Evolutionary conservation across 345 rosid genomes (phyloP), one percentile per base, ranked within the genome.

Genomic region (Hevea brasiliensis): DNA sequence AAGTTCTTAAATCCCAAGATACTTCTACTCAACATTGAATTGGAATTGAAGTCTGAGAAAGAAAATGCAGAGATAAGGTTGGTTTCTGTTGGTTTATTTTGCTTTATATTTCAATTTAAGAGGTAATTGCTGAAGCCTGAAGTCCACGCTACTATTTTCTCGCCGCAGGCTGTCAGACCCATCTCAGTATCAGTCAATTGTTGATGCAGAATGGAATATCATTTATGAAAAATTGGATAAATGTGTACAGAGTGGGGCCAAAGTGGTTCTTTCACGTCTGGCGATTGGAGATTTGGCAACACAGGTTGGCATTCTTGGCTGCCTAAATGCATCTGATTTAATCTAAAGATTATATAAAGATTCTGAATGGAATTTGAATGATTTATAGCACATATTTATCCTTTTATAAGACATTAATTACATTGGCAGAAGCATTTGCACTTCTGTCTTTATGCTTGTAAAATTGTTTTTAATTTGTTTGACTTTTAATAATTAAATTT

Each of bases 181-280:
- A 76, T 86, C 91, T 23, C 92, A 93, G 70, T 93, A 96, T 75
- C 99, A 96, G 78, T 96, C 99, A 72, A 96, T 96, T 79, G 99
- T 96, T 81, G 99, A 96, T 85, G 99, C 99, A 15, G 99, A 96
- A 72, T 96, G 99, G 99, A 96, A 93, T 87, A 96, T 96, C 71
- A 96, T 96, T 68, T 96, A 96, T 79, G 97, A 96, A 83, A 96
- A 96, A 83, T 77, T 96, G 84, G 99, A 93, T 81, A 93, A 93
- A 85, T 96, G 99, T 66, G 95, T 86, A 8, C 83, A 90, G 53
- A 87, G 94, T 85, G 99, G 97, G 70, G 98, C 98, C 41, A 91
- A 90, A 86, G 89, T 96, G 71, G 97, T 96, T 72, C 98, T 96
- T 72, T 96, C 99, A 61, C 90, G 99, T 29, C 81, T 96, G 79